Base-by-base conservation (phyloP, 352 stramenopile species). In the Globisporangium sylvaticum region DNA sequence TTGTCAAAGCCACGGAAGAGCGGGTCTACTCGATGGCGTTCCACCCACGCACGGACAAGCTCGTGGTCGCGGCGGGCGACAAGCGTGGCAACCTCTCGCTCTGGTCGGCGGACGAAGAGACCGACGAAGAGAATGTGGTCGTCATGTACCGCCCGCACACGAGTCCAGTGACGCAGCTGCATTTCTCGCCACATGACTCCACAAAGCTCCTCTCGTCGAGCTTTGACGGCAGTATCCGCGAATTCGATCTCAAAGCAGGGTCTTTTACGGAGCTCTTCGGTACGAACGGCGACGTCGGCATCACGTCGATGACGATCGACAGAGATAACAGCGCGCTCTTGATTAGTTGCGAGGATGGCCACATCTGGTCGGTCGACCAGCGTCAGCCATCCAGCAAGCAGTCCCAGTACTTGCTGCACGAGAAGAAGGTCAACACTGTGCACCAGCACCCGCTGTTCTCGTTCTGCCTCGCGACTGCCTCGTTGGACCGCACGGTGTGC, bases 341-440 rank as follows among this genome's bases (percentile, higher is more conserved):
- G 20, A 65, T 76, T 22, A 92, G 84, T 55, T 79, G 77, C 27
- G 83, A 94, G 34, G 84, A 93, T 52, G 88, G 88, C 2, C 70
- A 70, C 7, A 73, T 94, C 3, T 81, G 77, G 44, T 64, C 68
- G 4, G 66, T 94, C 39, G 88, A 96, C 60, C 71, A 69, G 31
- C 81, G 88, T 14, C 62, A 75, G n/a, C 14, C 29, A 4, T 68
- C 62, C 9, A 62, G 62, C 27, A 78, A 72, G 52, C 68, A 70
- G 18, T 72, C 75, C 6, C 70, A 32, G 9, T 93, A 82, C 58
- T 14, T 69, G 14, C 64, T 93, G 22, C 88, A 96, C 44, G 88
- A 94, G 58, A 94, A 94, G 67, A 96, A 94, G 74, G 76, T 94
- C 58, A 93, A 96, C 64, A 96, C 88, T 0, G 85, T 96, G n/a